Conservation (phyloP, 108 stramenopile genomes). For the Nitzschia palea region DNA sequence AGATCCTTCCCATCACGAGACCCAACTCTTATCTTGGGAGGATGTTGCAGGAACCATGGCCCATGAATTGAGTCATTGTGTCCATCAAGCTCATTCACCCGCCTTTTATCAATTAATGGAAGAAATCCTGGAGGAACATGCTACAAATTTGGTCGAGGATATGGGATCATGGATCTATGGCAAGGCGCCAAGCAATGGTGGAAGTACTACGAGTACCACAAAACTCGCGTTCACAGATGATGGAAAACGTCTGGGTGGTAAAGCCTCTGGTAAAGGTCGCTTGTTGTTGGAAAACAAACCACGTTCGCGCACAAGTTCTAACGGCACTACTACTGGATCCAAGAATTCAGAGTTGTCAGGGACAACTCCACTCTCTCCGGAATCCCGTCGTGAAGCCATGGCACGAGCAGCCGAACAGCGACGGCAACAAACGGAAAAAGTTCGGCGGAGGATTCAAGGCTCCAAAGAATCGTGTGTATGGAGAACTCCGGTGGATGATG, state of each 20-base stretch:
- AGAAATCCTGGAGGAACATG: slow-evolving; percentile 64
- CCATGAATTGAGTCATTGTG: slow-evolving; percentile 80
- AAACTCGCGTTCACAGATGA: slow-evolving; percentile 3
- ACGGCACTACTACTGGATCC: slow-evolving; percentile 8
- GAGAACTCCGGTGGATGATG: too few species aligned
- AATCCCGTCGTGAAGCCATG: slow-evolving; percentile 8
- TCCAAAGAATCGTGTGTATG: slow-evolving; percentile 47
- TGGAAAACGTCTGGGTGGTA: slow-evolving; percentile 41
- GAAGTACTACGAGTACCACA: background rate
- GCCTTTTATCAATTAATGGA: slow-evolving; percentile 82
- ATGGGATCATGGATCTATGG: slow-evolving; percentile 11
- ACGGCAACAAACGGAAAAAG: slow-evolving; percentile 28
- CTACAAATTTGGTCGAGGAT: background rate
- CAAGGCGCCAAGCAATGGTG: too few species aligned
- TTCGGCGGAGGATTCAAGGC: slow-evolving; percentile 30
- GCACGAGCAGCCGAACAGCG: slow-evolving; percentile 43
- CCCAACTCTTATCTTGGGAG: slow-evolving; percentile 55
- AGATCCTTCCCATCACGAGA: slow-evolving; percentile 36
- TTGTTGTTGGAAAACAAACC: slow-evolving; percentile 25
- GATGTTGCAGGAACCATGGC: slow-evolving; percentile 81
- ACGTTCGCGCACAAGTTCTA: background rate
- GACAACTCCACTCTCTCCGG: background rate
- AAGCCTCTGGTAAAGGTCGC: slow-evolving; percentile 11
- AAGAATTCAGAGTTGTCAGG: slow-evolving; percentile 15
- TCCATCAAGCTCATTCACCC: slow-evolving; percentile 52